Conservation (phyloP, 495 filamentous ascomycete genomes). For the Astrocystis sublimbata region DNA sequence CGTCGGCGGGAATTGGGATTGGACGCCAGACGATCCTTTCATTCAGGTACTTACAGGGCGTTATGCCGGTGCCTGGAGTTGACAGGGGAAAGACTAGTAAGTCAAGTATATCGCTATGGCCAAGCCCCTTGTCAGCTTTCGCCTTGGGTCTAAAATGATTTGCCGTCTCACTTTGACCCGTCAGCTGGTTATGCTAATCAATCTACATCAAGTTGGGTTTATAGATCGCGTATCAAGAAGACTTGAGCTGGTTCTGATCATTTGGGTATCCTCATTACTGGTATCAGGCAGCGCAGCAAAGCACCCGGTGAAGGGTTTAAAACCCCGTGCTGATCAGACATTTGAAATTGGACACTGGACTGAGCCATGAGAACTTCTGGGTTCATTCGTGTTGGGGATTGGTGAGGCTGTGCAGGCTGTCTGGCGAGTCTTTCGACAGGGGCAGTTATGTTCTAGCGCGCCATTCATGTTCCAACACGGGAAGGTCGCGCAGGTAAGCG, state of each 20-base stretch:
- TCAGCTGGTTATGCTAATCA: neutral
- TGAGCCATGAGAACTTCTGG: neutral
- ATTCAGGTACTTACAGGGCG: conserved; percentile 7
- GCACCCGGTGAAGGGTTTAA: no score
- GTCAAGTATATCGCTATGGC: no score
- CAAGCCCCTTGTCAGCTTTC: neutral
- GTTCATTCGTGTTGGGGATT: conserved; percentile 12
- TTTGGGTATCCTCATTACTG: neutral
- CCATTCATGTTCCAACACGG: neutral
- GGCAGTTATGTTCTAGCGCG: neutral
- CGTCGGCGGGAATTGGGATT: neutral
- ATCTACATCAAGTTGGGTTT: neutral
- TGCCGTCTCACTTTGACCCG: conserved; percentile 1
- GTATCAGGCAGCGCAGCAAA: neutral
- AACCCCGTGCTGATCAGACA: no score
- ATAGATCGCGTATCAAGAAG: neutral
- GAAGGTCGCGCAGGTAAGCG: conserved; percentile 3
- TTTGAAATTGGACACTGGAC: conserved; percentile 5
- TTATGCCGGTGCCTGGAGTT: conserved; percentile 7
- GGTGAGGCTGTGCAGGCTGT: conserved; percentile 9
- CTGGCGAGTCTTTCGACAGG: neutral
- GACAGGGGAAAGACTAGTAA: neutral
- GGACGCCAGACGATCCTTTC: conserved; percentile 1
- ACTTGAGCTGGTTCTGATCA: neutral
- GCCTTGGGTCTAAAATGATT: neutral